Conservation (phyloP, 2,329 filamentous ascomycete species). For the Aspergillus hiratsukae region DNA sequence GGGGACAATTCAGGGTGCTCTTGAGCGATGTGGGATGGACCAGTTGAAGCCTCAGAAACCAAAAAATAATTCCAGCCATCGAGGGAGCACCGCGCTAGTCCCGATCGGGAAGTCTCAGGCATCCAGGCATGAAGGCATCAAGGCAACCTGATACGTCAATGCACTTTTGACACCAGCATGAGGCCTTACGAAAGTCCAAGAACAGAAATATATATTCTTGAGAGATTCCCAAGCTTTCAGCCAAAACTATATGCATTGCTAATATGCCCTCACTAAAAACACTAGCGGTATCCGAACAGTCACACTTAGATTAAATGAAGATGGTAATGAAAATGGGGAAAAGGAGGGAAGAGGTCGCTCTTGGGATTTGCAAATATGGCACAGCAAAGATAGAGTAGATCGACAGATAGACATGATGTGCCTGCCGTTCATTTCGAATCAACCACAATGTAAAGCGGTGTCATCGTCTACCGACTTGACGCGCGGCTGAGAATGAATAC, state of each 20-base stretch:
- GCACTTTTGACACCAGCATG: background rate
- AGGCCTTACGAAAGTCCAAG: background rate
- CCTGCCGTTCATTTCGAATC: background rate
- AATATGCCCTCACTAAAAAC: constrained; percentile 10
- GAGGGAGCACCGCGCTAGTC: constrained; percentile 16
- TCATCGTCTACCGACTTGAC: constrained; percentile 39
- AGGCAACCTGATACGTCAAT: no score
- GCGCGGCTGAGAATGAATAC: constrained; percentile 84
- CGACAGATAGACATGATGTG: background rate
- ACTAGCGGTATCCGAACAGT: constrained; percentile 23
- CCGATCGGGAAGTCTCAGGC: constrained; percentile 8
- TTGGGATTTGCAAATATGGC: background rate
- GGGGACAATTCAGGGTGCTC: background rate
- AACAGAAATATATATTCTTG: background rate
- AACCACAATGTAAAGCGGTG: background rate
- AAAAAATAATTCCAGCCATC: constrained; percentile 11
- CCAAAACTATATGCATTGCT: constrained; percentile 22
- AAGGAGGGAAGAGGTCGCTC: background rate
- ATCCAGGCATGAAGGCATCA: constrained; percentile 4
- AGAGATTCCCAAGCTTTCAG: background rate
- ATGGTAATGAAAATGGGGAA: constrained; percentile 4
- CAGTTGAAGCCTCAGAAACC: constrained; percentile 5
- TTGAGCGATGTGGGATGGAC: constrained; percentile 3
- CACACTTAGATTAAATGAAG: constrained; percentile 22
- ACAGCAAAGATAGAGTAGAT: background rate